Evolutionary conservation across 768 basidiomycete genomes (phyloP), one percentile per base, ranked within the genome.

Genomic region (Amylocystis lapponica): DNA sequence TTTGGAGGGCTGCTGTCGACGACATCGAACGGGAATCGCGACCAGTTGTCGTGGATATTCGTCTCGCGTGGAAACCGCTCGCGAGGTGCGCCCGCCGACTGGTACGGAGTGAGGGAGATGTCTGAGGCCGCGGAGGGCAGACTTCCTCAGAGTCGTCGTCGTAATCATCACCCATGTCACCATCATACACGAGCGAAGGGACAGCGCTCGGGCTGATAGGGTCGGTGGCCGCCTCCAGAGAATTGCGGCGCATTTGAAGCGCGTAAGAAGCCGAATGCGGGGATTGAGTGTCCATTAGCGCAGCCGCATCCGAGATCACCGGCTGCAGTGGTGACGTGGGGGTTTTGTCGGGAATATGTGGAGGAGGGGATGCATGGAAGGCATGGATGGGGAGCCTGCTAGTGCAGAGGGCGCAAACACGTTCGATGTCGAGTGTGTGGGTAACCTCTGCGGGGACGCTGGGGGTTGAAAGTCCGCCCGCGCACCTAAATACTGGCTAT

Each of bases 61-160:
- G 29, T 31, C n/a, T 39, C 37, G n/a, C 14, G 25, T 3, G n/a
- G 21, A 14, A 43, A 14, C 46, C 49, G 43, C 38, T 37, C 27
- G 41, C 48, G 8, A 43, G 42, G 42, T 39, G 33, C 21, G 41
- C 39, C 33, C 37, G 47, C 19, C 4, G 31, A 9, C 13, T 43
- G 51, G 47, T 56, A 56, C 22, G 45, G 40, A 32, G 47, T 22
- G 45, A 55, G 58, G 27, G 45, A 49, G n/a, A 55, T 43, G 29
- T 60, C 58, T 19, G 51, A 56, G 27, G 50, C 46, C 21, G 59
- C 56, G 6, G 54, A 55, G 11, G 56, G 59, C n/a, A 56, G 56
- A 46, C 52, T 54, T 44, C 51, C 45, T 60, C 57, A 25, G 53
- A 55, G 46, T 60, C 59, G 47, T 60, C 55, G 53, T 60, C 59